A percentile compares a stretch with the other conserved stretches of the same genome.
phyloP scores from a whole-genome alignment of 768 basidiomycete genomes.

The Lentinula sp. region DNA sequence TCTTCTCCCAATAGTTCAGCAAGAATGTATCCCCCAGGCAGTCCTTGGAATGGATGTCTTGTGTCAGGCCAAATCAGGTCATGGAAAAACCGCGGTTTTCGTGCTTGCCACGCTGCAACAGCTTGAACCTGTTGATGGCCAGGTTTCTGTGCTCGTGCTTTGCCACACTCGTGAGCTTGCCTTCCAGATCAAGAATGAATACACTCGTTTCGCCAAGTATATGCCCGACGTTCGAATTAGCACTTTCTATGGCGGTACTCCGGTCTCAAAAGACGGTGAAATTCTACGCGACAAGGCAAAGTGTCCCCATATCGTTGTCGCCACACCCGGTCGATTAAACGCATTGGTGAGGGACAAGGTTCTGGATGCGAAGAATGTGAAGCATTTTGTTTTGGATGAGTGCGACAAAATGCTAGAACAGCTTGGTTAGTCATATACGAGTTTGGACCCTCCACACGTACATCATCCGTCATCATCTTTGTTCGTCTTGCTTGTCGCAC shows the following conservation, averaged over 20 bases:
- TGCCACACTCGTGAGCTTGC: conserved; percentile 99
- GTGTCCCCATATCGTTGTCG: conserved; percentile 98
- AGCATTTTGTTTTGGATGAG: conserved; percentile 99
- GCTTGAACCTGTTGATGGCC: conserved; percentile 95
- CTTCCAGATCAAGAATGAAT: conserved; percentile 99
- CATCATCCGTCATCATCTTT: conserved; percentile 45
- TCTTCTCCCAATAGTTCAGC: conserved; percentile 65
- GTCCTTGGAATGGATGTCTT: conserved; percentile 99
- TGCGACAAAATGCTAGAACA: conserved; percentile 99
- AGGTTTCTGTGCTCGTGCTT: conserved; percentile 95
- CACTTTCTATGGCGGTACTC: conserved; percentile 97
- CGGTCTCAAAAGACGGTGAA: conserved; percentile 91
- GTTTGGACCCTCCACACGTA: conserved; percentile 56
- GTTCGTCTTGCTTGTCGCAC: conserved; percentile 27
- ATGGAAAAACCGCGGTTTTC: conserved; percentile 98
- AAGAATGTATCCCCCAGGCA: conserved; percentile 99
- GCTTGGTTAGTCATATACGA: conserved; percentile 98
- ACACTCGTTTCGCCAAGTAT: conserved; percentile 98
- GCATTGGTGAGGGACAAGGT: conserved; percentile 94
- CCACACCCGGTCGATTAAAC: conserved; percentile 95
- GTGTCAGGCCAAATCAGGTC: conserved; percentile 98
- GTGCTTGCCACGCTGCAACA: conserved; percentile 97
- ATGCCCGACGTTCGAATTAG: conserved; percentile 98
- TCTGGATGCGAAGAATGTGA: conserved; percentile 91
- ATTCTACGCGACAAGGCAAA: conserved; percentile 91